A percentile compares a stretch with the other conserved stretches of the same genome.
phyloP scores from a whole-genome alignment of 306 rosid species.

The Betula pendula region DNA sequence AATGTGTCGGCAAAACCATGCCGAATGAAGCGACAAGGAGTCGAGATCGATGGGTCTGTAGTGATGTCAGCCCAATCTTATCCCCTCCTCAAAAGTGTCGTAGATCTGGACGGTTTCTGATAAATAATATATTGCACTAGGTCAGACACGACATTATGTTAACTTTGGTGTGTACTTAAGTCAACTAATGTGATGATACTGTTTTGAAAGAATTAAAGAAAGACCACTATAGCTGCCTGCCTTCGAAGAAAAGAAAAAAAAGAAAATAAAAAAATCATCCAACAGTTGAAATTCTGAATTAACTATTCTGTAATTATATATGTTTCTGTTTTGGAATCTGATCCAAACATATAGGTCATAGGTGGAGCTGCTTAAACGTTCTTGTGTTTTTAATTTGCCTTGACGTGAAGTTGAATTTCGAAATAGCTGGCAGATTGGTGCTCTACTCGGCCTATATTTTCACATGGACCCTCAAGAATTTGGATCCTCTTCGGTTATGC shows the following conservation, averaged over 20 bases:
- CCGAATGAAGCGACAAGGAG: constrained; percentile 34
- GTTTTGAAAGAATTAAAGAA: constrained; percentile 11
- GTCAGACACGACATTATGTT: constrained; percentile 47
- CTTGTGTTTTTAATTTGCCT: constrained; percentile 31
- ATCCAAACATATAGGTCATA: constrained; percentile 38
- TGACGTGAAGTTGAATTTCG: constrained; percentile 41
- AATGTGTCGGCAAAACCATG: constrained; percentile 41
- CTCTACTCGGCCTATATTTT: constrained; percentile 26
- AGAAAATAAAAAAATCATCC: background rate
- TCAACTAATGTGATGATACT: constrained; percentile 46
- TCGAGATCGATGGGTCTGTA: constrained; percentile 28
- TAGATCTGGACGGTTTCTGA: constrained; percentile 41
- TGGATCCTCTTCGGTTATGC: too few relatives aligned
- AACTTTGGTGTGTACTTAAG: constrained; percentile 32
- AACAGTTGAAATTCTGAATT: constrained; percentile 13
- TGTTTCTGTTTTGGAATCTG: constrained; percentile 33
- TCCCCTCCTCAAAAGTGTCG: constrained; percentile 39
- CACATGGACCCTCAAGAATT: too few relatives aligned
- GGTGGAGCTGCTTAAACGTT: constrained; percentile 36
- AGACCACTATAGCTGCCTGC: too few relatives aligned
- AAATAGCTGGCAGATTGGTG: constrained; percentile 33
- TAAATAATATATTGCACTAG: constrained; percentile 8
- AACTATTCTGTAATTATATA: constrained; percentile 8
- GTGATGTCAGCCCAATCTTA: constrained; percentile 43
- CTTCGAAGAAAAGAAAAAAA: background rate